Evolutionary conservation across 2,329 filamentous ascomycete species (phyloP).

Genomic region (Ascochyta koolunga): DNA sequence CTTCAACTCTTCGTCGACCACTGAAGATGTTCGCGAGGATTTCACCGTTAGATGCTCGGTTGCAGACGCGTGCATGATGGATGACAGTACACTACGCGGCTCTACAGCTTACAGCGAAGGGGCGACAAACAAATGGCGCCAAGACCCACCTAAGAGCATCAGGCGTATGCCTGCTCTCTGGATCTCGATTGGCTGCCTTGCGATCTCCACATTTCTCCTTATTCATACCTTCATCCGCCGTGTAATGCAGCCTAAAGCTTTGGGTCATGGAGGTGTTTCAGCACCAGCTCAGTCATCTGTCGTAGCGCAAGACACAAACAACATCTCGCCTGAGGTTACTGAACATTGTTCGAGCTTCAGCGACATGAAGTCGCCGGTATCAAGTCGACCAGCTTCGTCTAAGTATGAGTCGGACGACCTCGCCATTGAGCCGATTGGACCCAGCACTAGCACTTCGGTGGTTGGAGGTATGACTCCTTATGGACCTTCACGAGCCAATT

Average conservation of each 20-base stretch:
- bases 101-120: slow-evolving; percentile 33
- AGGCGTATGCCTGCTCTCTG: slow-evolving; percentile 41
- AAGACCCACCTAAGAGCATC: slow-evolving; percentile 28
- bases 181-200: slow-evolving; percentile 40
- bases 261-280: slow-evolving; percentile 11
- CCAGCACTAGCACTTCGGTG: slow-evolving; percentile 25
- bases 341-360: neutral
- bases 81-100: slow-evolving; percentile 44
- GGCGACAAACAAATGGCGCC: slow-evolving; percentile 39
- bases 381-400: slow-evolving; percentile 13
- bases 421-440: slow-evolving; percentile 27
- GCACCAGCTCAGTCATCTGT: neutral
- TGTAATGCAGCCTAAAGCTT: slow-evolving; percentile 19
- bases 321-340: neutral
- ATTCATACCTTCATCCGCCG: slow-evolving; percentile 40
- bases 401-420: slow-evolving; percentile 31
- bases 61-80: slow-evolving; percentile 44
- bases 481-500: slow-evolving; percentile 27
- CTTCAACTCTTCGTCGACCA: slow-evolving; percentile 57
- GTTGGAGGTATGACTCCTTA: slow-evolving; percentile 28
- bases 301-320: neutral
- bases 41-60: slow-evolving; percentile 41
- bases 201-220: slow-evolving; percentile 37
- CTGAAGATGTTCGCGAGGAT: slow-evolving; percentile 29
- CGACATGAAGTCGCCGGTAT: slow-evolving; percentile 1